Evolutionary conservation across 768 basidiomycete species (phyloP).

Genomic region (Lactifluus subvellereus): DNA sequence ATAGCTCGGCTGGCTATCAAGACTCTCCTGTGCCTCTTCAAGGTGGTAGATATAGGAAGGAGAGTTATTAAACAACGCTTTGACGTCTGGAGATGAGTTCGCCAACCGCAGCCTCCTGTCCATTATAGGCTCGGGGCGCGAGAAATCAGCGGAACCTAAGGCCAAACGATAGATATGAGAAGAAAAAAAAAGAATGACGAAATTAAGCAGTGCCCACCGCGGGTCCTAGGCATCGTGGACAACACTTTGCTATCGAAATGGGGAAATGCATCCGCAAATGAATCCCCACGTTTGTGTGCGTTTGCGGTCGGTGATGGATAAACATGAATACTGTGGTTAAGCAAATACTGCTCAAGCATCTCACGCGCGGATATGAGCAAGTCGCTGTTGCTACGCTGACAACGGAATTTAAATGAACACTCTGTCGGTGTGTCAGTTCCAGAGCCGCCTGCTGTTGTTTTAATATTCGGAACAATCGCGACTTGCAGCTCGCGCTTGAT

Average conservation of each 20-base stretch:
- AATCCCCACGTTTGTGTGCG: constrained; percentile 81
- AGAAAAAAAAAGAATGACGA: constrained; percentile 17
- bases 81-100: constrained; percentile 90
- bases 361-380: constrained; percentile 86
- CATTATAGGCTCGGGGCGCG: constrained; percentile 63
- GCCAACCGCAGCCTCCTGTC: constrained; percentile 75
- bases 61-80: constrained; percentile 83
- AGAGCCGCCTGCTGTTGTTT: constrained; percentile 45
- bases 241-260: constrained; percentile 95
- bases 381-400: constrained; percentile 92
- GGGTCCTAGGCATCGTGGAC: constrained; percentile 65
- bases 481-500: constrained; percentile 94
- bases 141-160: constrained; percentile 71
- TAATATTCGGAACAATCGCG: constrained; percentile 77
- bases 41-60: constrained; percentile 78
- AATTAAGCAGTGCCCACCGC: constrained; percentile 33
- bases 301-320: constrained; percentile 77
- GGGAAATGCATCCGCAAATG: constrained; percentile 92
- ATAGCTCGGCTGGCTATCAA: constrained; percentile 51
- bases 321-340: constrained; percentile 75
- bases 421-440: constrained; percentile 59
- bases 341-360: constrained; percentile 86
- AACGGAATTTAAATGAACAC: constrained; percentile 91
- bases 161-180: not conserved
- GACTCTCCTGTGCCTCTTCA: constrained; percentile 57